A percentile compares a stretch with the other conserved stretches of the same genome.
phyloP scores from a whole-genome alignment of 345 rosid genomes.

The Lagerstroemia speciosa region DNA sequence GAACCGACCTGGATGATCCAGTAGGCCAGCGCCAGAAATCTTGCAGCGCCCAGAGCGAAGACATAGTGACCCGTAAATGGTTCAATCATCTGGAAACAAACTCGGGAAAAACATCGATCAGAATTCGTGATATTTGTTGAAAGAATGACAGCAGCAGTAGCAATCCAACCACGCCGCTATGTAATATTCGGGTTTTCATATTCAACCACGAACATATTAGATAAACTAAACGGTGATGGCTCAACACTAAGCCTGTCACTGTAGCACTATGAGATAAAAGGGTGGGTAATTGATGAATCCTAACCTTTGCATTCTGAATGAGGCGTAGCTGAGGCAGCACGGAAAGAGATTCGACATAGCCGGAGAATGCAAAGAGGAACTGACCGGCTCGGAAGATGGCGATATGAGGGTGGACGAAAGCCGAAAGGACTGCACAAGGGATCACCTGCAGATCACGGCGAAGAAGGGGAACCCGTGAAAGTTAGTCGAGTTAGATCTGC shows the following conservation, averaged over 20 bases:
- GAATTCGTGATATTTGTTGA: neutral
- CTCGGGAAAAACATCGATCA: neutral
- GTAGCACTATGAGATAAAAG: neutral
- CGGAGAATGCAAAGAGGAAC: constrained; percentile 57
- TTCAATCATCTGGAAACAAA: constrained; percentile 56
- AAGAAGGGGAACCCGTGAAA: neutral
- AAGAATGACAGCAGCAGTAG: too few species aligned
- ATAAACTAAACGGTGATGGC: too few species aligned
- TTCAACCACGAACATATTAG: too few species aligned
- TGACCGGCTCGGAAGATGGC: constrained; percentile 5
- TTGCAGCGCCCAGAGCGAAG: constrained; percentile 65
- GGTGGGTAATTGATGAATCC: neutral
- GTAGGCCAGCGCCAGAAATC: constrained; percentile 72
- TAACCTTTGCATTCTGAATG: constrained; percentile 82
- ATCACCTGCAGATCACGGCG: constrained; percentile 33
- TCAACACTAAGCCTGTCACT: too few species aligned
- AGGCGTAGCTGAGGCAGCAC: constrained; percentile 82
- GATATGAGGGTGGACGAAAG: constrained; percentile 37
- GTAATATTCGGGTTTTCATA: too few species aligned
- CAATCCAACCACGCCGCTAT: too few species aligned
- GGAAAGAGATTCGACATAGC: constrained; percentile 59
- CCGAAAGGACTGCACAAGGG: constrained; percentile 47
- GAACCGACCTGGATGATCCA: constrained; percentile 56
- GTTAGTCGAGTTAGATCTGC: neutral
- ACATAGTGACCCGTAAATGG: constrained; percentile 82